Conservation (phyloP, 495 filamentous ascomycete genomes). For the Tuber melanosporum region DNA sequence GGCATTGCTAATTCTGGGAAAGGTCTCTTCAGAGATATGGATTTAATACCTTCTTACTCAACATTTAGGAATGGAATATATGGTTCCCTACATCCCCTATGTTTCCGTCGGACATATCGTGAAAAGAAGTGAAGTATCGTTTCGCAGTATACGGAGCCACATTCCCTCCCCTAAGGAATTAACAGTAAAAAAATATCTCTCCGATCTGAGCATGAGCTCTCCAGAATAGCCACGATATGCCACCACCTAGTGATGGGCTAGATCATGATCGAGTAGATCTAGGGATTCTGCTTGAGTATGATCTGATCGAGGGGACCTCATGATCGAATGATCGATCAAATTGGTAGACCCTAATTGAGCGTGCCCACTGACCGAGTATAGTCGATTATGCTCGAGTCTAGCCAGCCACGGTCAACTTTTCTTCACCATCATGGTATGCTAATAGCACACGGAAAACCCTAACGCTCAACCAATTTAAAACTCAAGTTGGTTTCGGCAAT, state of each 20-base stretch:
- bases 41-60: background rate
- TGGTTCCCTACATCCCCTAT: background rate
- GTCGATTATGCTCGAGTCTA: no score
- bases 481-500: no score
- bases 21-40: background rate
- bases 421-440: no score
- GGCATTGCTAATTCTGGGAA: background rate
- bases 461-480: no score
- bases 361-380: no score
- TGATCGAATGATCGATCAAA: no score
- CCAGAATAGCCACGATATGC: background rate
- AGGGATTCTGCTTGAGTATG: no score
- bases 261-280: no score
- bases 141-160: background rate
- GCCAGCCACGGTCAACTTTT: no score
- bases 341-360: no score
- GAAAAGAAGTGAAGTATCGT: background rate
- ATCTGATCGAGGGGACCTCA: no score
- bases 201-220: background rate
- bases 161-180: background rate
- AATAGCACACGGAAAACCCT: no score
- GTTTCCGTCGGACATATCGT: background rate
- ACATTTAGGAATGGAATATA: background rate
- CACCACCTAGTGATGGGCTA: background rate
- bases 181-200: background rate